A percentile compares a stretch with the other conserved stretches of the same genome.
Conservation (phyloP, 1,139 yeast genomes). For the Zygosaccharomyces pseudobailii region DNA sequence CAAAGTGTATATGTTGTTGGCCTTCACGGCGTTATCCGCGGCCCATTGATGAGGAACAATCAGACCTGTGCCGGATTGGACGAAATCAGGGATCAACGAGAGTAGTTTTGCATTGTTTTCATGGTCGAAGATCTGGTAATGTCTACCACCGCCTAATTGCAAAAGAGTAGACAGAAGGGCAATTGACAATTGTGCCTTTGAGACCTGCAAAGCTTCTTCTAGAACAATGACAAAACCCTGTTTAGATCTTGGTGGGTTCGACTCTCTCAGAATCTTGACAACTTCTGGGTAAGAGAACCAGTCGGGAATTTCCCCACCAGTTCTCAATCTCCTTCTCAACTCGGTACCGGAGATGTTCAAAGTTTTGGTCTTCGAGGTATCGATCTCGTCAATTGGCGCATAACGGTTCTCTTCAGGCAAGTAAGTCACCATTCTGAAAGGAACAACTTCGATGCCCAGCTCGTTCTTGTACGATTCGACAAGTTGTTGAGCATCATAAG, state of each 20-base stretch:
- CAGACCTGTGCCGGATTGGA: slow-evolving; percentile 87
- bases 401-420: slow-evolving; percentile 93
- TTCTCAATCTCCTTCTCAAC: slow-evolving; percentile 78
- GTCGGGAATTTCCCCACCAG: slow-evolving; percentile 85
- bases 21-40: slow-evolving; percentile 41
- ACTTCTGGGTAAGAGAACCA: slow-evolving; percentile 99
- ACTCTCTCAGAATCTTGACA: slow-evolving; percentile 81
- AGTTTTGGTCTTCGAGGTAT: slow-evolving; percentile 65
- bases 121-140: slow-evolving; percentile 58
- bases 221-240: slow-evolving; percentile 79
- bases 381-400: slow-evolving; percentile 91
- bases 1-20: slow-evolving; percentile 47
- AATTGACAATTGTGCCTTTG: slow-evolving; percentile 60
- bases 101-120: slow-evolving; percentile 16
- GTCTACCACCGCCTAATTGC: slow-evolving; percentile 83
- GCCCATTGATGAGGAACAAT: slow-evolving; percentile 48
- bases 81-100: slow-evolving; percentile 65
- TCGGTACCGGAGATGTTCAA: slow-evolving; percentile 96
- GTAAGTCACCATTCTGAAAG: slow-evolving; percentile 95
- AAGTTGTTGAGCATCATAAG: slow-evolving; percentile 91
- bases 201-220: slow-evolving; percentile 31
- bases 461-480: slow-evolving; percentile 73
- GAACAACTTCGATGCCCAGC: slow-evolving; percentile 84
- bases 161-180: slow-evolving; percentile 88
- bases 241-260: slow-evolving; percentile 84